Percentiles rank a stretch among this genome's conserved stretches.
These are phyloP conservation scores for Chalaropsis ovoidea DNA, from an alignment of 2,329 filamentous ascomycete species.

Conservation along the genomic window DNA sequence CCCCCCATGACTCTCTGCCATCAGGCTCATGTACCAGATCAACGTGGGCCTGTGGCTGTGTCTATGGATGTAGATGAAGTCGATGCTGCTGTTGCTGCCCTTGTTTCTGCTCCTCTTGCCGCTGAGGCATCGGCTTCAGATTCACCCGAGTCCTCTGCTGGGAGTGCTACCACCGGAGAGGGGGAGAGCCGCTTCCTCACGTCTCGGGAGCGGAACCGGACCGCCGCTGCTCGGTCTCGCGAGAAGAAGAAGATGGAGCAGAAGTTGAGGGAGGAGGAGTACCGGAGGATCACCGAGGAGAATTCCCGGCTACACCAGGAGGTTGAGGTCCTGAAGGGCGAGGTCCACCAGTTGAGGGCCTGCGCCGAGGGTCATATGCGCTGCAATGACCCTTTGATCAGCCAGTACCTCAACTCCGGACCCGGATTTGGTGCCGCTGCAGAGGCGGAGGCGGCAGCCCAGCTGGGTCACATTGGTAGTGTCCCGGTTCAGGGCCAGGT, in stretches of 20 bases:
- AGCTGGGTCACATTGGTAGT: not conserved
- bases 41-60: no score
- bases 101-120: not conserved
- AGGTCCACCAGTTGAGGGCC: not conserved
- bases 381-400: not conserved
- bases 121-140: no score
- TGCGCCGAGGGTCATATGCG: not conserved
- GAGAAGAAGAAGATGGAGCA: not conserved
- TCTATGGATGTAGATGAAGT: no score
- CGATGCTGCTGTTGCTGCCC: not conserved
- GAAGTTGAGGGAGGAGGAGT: constrained; percentile 2
- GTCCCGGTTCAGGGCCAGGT: not conserved
- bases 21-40: no score
- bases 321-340: not conserved
- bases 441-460: not conserved
- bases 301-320: not conserved
- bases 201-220: not conserved
- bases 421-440: not conserved
- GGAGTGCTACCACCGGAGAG: not conserved
- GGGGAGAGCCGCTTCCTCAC: not conserved
- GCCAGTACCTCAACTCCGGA: not conserved
- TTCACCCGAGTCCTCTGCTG: no score
- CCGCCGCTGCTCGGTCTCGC: not conserved
- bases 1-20: no score
- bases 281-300: not conserved